phyloP scores from a whole-genome alignment of 441 rosid species.

The Bocquillonia castaneifolia region DNA sequence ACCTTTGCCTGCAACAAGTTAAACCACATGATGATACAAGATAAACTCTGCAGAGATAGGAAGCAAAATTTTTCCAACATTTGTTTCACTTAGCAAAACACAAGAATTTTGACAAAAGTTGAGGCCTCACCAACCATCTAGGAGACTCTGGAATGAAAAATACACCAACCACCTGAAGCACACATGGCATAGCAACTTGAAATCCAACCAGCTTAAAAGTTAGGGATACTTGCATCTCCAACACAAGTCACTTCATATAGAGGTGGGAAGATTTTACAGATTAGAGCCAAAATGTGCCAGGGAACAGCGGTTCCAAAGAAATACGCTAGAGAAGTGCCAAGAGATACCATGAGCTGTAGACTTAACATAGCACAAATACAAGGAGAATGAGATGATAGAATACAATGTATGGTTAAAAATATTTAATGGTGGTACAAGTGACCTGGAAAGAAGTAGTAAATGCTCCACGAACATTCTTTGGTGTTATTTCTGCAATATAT shows the following conservation, averaged over 20 bases:
- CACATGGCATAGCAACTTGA: slow-evolving; percentile 45
- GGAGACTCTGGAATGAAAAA: slow-evolving; percentile 64
- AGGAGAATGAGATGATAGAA: too few relatives aligned
- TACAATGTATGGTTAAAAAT: too few relatives aligned
- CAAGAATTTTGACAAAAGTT: too few relatives aligned
- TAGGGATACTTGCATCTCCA: too few relatives aligned
- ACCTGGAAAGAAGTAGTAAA: slow-evolving; percentile 25
- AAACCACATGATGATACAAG: background rate
- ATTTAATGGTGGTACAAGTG: too few relatives aligned
- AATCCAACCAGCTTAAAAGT: background rate
- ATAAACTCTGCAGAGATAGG: too few relatives aligned
- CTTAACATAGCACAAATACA: too few relatives aligned
- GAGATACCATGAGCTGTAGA: slow-evolving; percentile 2
- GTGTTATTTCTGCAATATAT: slow-evolving; percentile 32
- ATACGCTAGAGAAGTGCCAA: background rate
- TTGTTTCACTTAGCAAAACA: too few relatives aligned
- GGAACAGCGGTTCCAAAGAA: background rate
- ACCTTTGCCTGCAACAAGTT: slow-evolving; percentile 36
- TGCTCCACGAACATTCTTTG: slow-evolving; percentile 34
- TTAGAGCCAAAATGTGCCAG: slow-evolving; percentile 8
- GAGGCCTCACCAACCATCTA: slow-evolving; percentile 62
- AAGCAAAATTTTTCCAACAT: too few relatives aligned
- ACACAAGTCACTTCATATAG: too few relatives aligned
- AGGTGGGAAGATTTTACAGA: background rate
- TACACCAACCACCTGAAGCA: slow-evolving; percentile 42